A percentile compares a stretch with the other conserved stretches of the same genome.
These are phyloP conservation scores for Jackrogersella multiformis DNA, from an alignment of 495 filamentous ascomycete genomes.

Conservation along the genomic window DNA sequence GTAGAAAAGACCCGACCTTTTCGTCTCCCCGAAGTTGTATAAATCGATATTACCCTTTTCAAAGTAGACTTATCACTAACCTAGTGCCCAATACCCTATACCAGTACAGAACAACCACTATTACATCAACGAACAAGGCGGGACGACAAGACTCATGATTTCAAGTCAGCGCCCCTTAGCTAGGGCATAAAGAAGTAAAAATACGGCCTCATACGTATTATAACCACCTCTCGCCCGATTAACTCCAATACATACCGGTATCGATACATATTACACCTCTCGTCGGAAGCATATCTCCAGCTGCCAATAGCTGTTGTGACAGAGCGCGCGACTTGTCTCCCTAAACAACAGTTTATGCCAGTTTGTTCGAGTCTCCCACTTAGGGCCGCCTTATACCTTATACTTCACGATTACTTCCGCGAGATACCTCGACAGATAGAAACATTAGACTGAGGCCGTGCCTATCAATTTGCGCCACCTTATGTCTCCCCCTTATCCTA, in stretches of 20 bases:
- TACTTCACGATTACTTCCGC: neutral
- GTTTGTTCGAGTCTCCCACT: neutral
- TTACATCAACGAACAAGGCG: neutral
- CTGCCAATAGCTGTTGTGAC: neutral
- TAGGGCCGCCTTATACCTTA: neutral
- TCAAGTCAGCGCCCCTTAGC: neutral
- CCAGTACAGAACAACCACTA: neutral
- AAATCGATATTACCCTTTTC: too few species aligned
- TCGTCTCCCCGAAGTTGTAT: too few species aligned
- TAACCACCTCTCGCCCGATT: conserved; percentile 6
- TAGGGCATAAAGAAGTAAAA: neutral
- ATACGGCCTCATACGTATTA: conserved; percentile 6
- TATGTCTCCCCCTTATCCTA: neutral
- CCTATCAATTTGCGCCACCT: neutral
- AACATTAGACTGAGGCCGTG: neutral
- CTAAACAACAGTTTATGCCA: neutral
- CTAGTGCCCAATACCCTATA: neutral
- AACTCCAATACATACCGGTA: conserved; percentile 13
- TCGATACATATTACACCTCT: conserved; percentile 11
- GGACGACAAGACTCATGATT: neutral
- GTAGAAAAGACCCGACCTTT: neutral
- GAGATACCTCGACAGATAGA: neutral
- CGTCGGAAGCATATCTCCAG: neutral
- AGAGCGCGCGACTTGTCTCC: neutral
- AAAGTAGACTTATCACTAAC: too few species aligned